phyloP scores from a whole-genome alignment of 2,329 filamentous ascomycete species.

The Cladorrhinum sp. region DNA sequence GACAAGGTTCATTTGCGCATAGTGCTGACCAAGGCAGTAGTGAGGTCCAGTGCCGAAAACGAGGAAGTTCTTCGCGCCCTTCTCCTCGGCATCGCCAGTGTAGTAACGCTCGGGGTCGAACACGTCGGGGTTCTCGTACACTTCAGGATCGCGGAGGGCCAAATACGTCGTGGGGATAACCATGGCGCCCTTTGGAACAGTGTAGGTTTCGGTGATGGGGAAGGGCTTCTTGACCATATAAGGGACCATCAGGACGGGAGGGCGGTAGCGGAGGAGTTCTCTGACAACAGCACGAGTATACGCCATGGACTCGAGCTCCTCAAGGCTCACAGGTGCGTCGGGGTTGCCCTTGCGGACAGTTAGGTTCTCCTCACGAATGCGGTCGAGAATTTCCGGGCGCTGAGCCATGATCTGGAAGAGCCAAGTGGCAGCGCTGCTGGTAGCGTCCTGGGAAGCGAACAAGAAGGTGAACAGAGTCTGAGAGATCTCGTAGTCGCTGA shows the following conservation, averaged over 20 bases:
- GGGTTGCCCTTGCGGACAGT: slow-evolving; percentile 71
- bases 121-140: slow-evolving; percentile 83
- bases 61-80: slow-evolving; percentile 87
- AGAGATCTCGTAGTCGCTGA: slow-evolving; percentile 85
- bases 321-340: slow-evolving; percentile 69
- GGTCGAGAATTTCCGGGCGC: slow-evolving; percentile 86
- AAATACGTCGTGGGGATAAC: slow-evolving; percentile 88
- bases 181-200: slow-evolving; percentile 94
- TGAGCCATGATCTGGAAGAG: slow-evolving; percentile 92
- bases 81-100: slow-evolving; percentile 80
- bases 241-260: slow-evolving; percentile 95
- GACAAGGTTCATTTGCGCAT: slow-evolving; percentile 84
- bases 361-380: slow-evolving; percentile 88
- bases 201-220: slow-evolving; percentile 83
- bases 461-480: slow-evolving; percentile 95
- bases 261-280: slow-evolving; percentile 88
- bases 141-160: slow-evolving; percentile 86
- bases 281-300: slow-evolving; percentile 92
- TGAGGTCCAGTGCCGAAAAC: slow-evolving; percentile 95
- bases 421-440: slow-evolving; percentile 90
- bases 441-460: slow-evolving; percentile 96
- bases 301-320: slow-evolving; percentile 80
- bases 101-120: slow-evolving; percentile 94
- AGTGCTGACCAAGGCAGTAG: slow-evolving; percentile 93
- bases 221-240: slow-evolving; percentile 94